Evolutionary conservation across 768 basidiomycete genomes (phyloP).

Genomic region (Tricholoma bakamatsutake): DNA sequence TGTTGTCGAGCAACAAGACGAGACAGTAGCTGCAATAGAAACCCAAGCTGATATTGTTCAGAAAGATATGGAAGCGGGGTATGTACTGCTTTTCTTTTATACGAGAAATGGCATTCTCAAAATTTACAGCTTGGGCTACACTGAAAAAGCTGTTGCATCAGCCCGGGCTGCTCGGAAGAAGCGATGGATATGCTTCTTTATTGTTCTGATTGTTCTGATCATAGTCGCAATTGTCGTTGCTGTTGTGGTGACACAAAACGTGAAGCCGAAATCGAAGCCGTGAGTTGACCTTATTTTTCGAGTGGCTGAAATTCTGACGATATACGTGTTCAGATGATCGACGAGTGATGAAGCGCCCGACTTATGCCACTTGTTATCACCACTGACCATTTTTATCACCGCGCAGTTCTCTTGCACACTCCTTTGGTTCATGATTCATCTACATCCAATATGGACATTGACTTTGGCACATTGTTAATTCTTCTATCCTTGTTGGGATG

Average conservation of each 20-base stretch:
- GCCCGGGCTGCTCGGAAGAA: constrained; percentile 90
- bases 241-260: constrained; percentile 43
- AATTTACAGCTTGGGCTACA: constrained; percentile 61
- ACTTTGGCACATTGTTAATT: constrained; percentile 1
- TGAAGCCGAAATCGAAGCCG: constrained; percentile 28
- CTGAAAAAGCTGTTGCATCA: constrained; percentile 79
- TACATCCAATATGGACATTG: neutral
- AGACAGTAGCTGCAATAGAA: constrained; percentile 80
- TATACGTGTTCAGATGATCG: constrained; percentile 5
- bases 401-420: constrained; percentile 2
- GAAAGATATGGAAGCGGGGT: constrained; percentile 86
- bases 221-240: constrained; percentile 61
- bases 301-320: neutral
- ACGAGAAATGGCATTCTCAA: constrained; percentile 4
- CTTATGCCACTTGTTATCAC: constrained; percentile 1
- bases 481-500: neutral
- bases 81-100: constrained; percentile 17
- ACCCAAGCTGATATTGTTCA: constrained; percentile 67
- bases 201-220: constrained; percentile 59
- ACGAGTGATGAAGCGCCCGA: neutral
- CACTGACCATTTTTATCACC: constrained; percentile 4
- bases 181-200: constrained; percentile 94
- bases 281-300: constrained; percentile 1
- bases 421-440: constrained; percentile 1
- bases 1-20: constrained; percentile 92